phyloP scores from a whole-genome alignment of 2,329 filamentous ascomycete genomes.

The Alternaria sp. region DNA sequence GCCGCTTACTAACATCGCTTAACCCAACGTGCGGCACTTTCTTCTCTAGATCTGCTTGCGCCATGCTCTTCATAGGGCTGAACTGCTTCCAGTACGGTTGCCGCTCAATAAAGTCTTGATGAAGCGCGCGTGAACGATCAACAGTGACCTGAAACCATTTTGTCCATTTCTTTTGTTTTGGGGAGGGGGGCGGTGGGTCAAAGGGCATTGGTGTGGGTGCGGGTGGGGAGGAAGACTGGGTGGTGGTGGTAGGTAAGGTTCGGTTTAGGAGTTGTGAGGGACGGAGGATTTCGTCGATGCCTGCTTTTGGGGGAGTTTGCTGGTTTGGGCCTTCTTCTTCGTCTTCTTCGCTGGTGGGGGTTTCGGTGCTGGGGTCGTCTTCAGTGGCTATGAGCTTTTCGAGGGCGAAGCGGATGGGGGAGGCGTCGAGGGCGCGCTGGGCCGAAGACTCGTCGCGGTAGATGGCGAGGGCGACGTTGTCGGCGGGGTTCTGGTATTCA shows the following conservation, averaged over 20 bases:
- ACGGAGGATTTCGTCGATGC: slow-evolving; percentile 44
- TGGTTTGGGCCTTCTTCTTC: slow-evolving; percentile 18
- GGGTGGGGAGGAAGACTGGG: slow-evolving; percentile 2
- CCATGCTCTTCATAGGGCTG: slow-evolving; percentile 42
- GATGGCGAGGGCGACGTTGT: slow-evolving; percentile 58
- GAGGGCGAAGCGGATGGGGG: slow-evolving; percentile 59
- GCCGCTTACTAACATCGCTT: slow-evolving; percentile 52
- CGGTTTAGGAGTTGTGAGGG: slow-evolving; percentile 38
- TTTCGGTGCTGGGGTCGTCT: not conserved
- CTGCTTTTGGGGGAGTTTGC: slow-evolving; percentile 20
- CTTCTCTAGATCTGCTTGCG: slow-evolving; percentile 51
- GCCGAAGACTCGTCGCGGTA: slow-evolving; percentile 55
- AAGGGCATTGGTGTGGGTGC: slow-evolving; percentile 36
- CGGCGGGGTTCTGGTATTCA: slow-evolving; percentile 54
- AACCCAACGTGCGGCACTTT: slow-evolving; percentile 53
- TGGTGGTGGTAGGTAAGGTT: slow-evolving; percentile 16
- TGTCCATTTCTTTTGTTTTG: slow-evolving; percentile 22
- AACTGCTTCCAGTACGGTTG: slow-evolving; percentile 49
- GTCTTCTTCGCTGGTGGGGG: slow-evolving; percentile 16
- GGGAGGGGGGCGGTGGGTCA: slow-evolving; percentile 17
- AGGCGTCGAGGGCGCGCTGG: slow-evolving; percentile 54
- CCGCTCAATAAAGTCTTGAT: slow-evolving; percentile 54
- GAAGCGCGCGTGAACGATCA: slow-evolving; percentile 51
- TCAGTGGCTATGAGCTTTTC: slow-evolving; percentile 36
- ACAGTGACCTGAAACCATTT: slow-evolving; percentile 55